Evolutionary conservation across 352 stramenopile species (phyloP).

Genomic region (Phytophthora uliginosa): DNA sequence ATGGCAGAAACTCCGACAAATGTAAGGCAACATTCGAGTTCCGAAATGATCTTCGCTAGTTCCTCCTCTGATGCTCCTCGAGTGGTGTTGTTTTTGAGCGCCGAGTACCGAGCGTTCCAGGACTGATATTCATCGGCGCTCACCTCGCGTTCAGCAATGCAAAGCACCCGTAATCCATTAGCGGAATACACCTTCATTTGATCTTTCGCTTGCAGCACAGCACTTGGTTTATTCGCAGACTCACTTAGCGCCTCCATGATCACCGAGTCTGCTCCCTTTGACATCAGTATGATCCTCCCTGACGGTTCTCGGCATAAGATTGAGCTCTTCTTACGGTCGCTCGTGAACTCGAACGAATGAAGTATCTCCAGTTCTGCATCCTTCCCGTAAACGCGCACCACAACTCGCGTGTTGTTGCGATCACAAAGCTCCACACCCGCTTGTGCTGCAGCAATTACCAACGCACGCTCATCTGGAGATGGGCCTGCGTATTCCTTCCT

Average conservation of each 20-base stretch:
- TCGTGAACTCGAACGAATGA: conserved; percentile 72
- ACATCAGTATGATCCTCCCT: conserved; percentile 55
- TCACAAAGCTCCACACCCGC: conserved; percentile 51
- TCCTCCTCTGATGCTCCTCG: conserved; percentile 40
- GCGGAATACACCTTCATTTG: conserved; percentile 67
- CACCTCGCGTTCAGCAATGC: conserved; percentile 70
- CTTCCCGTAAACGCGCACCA: conserved; percentile 39
- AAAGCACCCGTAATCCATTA: conserved; percentile 78
- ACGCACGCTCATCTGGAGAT: conserved; percentile 81
- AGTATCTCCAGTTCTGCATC: conserved; percentile 57
- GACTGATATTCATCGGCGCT: conserved; percentile 54
- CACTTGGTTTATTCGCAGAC: conserved; percentile 33
- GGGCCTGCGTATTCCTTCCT: conserved; percentile 76
- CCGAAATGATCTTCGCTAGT: conserved; percentile 43
- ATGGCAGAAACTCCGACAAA: conserved; percentile 70
- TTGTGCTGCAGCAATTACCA: conserved; percentile 64
- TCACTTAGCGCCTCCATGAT: conserved; percentile 67
- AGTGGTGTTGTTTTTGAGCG: conserved; percentile 24
- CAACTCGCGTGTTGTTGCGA: conserved; percentile 42
- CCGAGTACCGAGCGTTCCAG: conserved; percentile 60
- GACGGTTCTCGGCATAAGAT: conserved; percentile 52
- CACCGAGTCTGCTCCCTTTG: conserved; percentile 92
- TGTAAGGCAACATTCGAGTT: conserved; percentile 59
- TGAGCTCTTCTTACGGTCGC: conserved; percentile 77
- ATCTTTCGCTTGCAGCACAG: conserved; percentile 43